Evolutionary conservation across 305 asterid species (phyloP), one percentile per base, ranked within the genome.

Genomic region (Fraxinus platypoda): DNA sequence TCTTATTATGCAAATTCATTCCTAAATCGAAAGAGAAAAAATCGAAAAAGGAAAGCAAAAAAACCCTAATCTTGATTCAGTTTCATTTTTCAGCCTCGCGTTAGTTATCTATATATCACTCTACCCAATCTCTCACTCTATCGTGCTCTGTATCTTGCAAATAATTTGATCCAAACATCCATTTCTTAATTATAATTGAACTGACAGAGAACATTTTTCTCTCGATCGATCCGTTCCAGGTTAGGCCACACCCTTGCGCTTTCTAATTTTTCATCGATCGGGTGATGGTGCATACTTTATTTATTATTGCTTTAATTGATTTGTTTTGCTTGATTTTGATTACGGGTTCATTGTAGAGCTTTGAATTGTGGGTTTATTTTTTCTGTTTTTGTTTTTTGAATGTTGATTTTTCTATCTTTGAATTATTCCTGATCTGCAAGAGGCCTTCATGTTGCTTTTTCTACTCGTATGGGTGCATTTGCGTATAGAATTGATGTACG

Each of bases 181-280:
- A 64, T 64, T 64, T 8, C 72, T 64, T 23, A 8, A 23, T 64
- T 26, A 11, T 64, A 64, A 21, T 64, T 3, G 74, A 68, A 28
- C 74, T 19, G 38, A 68, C 74, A 3, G 74, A 33, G 38, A 66
- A 12, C 74, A 28, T 66, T 66, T 25, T 11, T 66, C 73, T 68
- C 74, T 30, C 84, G 82, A 57, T 77, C 89, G 85, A 84, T 83
- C 88, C 68, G 86, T 77, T 83, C 41, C 79, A 86, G 91, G 91
- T 68, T 4, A 68, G 74, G 74, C 35, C 74, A 33, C 74, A 28
- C 8, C 19, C 35, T 26, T 68, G 74, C 0, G 38, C 7, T 68
- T 13, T 12, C 11, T 13, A 30, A 66, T 28, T 28, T 57, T 66
- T 66, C 8, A 28, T 68, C 35, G 19, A 28, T 30, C 35, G 38